A percentile compares a stretch with the other conserved stretches of the same genome.
Conservation (phyloP, 257 asterid species). For the Echites panduratus region DNA sequence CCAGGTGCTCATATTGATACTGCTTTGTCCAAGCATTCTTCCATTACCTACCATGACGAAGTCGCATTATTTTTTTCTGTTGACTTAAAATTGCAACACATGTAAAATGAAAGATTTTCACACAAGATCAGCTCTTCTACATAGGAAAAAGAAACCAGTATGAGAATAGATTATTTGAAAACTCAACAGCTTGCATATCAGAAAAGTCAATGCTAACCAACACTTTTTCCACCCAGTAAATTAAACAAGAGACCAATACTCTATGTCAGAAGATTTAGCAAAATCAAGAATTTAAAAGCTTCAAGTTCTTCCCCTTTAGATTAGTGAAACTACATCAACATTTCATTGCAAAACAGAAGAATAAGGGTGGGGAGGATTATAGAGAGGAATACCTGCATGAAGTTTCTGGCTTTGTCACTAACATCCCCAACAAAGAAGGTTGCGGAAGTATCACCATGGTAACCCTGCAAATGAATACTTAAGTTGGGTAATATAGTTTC, state of each 20-base stretch:
- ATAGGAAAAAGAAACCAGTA: not conserved
- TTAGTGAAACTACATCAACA: not conserved
- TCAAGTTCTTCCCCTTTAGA: not conserved
- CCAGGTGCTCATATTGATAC: constrained; percentile 91
- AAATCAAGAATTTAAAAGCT: not conserved
- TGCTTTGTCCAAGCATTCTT: constrained; percentile 81
- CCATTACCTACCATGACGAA: constrained; percentile 54
- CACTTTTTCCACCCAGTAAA: not conserved
- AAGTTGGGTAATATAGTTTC: not conserved
- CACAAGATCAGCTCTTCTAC: too few relatives aligned
- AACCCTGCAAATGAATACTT: constrained; percentile 50
- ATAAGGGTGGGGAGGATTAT: too few relatives aligned
- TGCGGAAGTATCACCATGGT: too few relatives aligned
- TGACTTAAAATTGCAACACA: constrained; percentile 4
- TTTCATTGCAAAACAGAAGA: not conserved
- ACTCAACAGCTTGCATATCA: not conserved
- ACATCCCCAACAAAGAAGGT: too few relatives aligned
- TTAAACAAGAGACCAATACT: not conserved
- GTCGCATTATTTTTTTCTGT: constrained; percentile 2
- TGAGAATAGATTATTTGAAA: not conserved
- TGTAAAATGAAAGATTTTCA: not conserved
- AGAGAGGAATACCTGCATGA: constrained; percentile 57
- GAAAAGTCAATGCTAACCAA: not conserved
- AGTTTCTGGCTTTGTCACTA: constrained; percentile 65
- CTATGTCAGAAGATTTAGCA: not conserved